These are phyloP conservation scores for Trichoderma gracile DNA, from an alignment of 2,329 filamentous ascomycete genomes.

Conservation along the genomic window DNA sequence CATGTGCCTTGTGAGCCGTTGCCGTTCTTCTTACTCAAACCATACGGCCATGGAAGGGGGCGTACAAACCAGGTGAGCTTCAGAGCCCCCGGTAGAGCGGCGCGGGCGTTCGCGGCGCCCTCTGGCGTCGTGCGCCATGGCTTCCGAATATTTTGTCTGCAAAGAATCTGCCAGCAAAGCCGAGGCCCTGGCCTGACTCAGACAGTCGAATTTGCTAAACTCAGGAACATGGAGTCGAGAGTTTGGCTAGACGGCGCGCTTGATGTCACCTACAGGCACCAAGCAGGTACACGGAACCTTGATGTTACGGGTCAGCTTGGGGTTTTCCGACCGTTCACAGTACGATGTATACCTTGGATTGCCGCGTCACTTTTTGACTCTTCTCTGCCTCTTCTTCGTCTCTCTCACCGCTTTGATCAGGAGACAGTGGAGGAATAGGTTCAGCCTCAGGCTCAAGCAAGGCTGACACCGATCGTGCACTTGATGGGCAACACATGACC, in stretches of 20 bases:
- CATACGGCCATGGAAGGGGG: neutral
- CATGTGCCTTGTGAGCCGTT: neutral
- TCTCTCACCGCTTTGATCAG: neutral
- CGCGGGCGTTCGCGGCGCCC: conserved; percentile 19
- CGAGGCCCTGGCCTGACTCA: conserved; percentile 12
- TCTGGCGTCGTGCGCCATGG: conserved; percentile 17
- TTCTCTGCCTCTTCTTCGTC: neutral
- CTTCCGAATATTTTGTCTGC: neutral
- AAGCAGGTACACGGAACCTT: too few relatives aligned
- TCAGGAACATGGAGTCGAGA: conserved; percentile 13
- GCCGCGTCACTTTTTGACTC: neutral
- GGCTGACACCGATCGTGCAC: conserved; percentile 13
- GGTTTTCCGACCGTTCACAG: neutral
- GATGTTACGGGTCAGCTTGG: neutral
- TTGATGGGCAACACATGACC: conserved; percentile 11
- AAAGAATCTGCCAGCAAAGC: neutral
- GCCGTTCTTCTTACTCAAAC: neutral
- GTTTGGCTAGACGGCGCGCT: neutral
- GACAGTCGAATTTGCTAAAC: neutral
- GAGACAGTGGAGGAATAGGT: too few relatives aligned
- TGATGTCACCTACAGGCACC: neutral
- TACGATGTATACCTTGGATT: neutral
- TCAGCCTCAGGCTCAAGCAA: neutral
- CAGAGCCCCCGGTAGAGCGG: neutral
- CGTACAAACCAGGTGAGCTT: conserved; percentile 6